Base-by-base conservation (phyloP, 139 green algal species). In the Coccomyxa sp. region DNA sequence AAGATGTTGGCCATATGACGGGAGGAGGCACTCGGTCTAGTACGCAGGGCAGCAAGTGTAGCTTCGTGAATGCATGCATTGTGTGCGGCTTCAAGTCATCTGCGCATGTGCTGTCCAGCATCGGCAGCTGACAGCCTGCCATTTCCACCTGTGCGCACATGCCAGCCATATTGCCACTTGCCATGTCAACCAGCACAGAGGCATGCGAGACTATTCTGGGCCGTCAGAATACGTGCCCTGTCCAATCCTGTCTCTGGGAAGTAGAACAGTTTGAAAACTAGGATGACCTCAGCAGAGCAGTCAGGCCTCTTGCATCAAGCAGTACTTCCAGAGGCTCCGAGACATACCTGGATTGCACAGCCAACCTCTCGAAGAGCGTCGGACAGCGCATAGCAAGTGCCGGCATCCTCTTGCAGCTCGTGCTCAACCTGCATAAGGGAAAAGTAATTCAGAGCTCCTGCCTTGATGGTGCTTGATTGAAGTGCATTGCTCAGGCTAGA, bases 331-430 rank as follows among this genome's bases (percentile, higher is more conserved):
- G n/a, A n/a, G n/a, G n/a, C n/a, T n/a, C n/a, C n/a, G n/a, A n/a
- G 75, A 11, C 30, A 32, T 32, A 83, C 18, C 63, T 83, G 60
- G 30, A 63, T 83, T 27, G 58, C 58, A 30, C 60, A 45, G 80
- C 58, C 79, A 71, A 93, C 79, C 25, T 82, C 80, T 23, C 86
- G 76, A 79, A 93, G 82, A 32, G 84, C 79, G 71, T 85, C 86
- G 14, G 66, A 77, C 76, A 93, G 76, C n/a, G 71, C 71, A 13
- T 82, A 83, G 14, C 91, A 84, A 66, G 79, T 27, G n/a, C 63
- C 63, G 27, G 13, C n/a, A 38, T 82, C 59, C 38, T 32, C 76
- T 21, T 83, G 30, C 51, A 88, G 25, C 57, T 32, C 76, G 23
- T 77, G 21, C 68, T 67, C 66, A 67, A 84, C 59, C 86, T 90